phyloP scores from a whole-genome alignment of 2,329 filamentous ascomycete genomes.

The Penicillium sp. region DNA sequence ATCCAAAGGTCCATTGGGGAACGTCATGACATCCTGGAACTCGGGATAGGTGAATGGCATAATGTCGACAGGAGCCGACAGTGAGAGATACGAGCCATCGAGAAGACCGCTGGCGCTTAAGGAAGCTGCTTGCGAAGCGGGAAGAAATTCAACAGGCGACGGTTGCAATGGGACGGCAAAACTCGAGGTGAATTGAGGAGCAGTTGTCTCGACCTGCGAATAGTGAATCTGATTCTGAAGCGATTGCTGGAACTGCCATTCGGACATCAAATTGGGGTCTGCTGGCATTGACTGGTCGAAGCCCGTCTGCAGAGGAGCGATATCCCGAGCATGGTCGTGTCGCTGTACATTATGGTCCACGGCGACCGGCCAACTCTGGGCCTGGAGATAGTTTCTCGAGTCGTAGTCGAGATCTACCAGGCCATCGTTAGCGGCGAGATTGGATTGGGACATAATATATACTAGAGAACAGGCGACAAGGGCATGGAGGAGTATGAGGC shows the following conservation, averaged over 20 bases:
- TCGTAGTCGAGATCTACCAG: slow-evolving; percentile 47
- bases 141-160: slow-evolving; percentile 51
- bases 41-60: slow-evolving; percentile 15
- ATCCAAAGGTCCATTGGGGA: slow-evolving; percentile 73
- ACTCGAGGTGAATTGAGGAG: slow-evolving; percentile 53
- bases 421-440: slow-evolving; percentile 41
- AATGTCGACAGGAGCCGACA: slow-evolving; percentile 57
- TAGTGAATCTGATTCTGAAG: slow-evolving; percentile 37
- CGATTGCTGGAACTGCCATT: slow-evolving; percentile 44
- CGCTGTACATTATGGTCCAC: slow-evolving; percentile 34
- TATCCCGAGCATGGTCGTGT: slow-evolving; percentile 28
- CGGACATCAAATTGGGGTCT: slow-evolving; percentile 42
- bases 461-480: not conserved
- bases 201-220: slow-evolving; percentile 51
- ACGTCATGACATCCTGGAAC: slow-evolving; percentile 48
- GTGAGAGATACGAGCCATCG: slow-evolving; percentile 57
- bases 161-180: slow-evolving; percentile 48
- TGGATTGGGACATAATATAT: slow-evolving; percentile 42
- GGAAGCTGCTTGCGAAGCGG: slow-evolving; percentile 56
- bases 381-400: slow-evolving; percentile 42
- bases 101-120: slow-evolving; percentile 58
- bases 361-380: slow-evolving; percentile 41
- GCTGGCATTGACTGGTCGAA: slow-evolving; percentile 42
- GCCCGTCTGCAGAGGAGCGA: slow-evolving; percentile 42
- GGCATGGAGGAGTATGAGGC: slow-evolving; percentile 1